These are phyloP conservation scores for Hepatocystis sp. DNA, from an alignment of 169 alveolate genomes.

Conservation along the genomic window DNA sequence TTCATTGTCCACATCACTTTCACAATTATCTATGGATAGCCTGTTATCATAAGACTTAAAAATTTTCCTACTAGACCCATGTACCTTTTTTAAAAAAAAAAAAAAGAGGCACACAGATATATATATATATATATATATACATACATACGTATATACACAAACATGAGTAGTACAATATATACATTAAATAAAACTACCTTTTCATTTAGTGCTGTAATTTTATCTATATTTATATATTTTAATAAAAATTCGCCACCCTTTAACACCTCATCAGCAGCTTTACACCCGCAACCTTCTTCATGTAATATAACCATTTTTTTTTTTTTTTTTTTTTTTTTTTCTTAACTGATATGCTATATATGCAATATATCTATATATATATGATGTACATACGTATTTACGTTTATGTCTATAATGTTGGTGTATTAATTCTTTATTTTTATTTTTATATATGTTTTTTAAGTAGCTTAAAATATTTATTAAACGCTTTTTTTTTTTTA, in stretches of 20 bases:
- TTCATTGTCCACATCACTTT: constrained; percentile 86
- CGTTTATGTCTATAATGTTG: too few relatives aligned
- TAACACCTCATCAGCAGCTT: constrained; percentile 79
- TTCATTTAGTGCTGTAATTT: constrained; percentile 83
- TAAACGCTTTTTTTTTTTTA: too few relatives aligned
- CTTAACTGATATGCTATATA: not conserved
- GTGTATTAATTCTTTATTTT: too few relatives aligned
- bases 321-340: not conserved
- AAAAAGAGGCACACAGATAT: not conserved
- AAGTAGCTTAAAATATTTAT: too few relatives aligned
- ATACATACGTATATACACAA: not conserved
- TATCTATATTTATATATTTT: constrained; percentile 79
- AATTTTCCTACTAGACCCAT: constrained; percentile 81
- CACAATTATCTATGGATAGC: constrained; percentile 77
- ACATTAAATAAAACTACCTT: constrained; percentile 34
- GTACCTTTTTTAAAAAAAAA: constrained; percentile 10
- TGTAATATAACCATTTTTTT: constrained; percentile 84
- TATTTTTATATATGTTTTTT: too few relatives aligned
- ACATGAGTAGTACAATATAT: not conserved
- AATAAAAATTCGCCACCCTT: constrained; percentile 82
- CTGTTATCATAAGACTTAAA: constrained; percentile 81
- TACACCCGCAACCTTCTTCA: constrained; percentile 86
- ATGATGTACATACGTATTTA: too few relatives aligned
- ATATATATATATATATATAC: not conserved
- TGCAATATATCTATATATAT: not conserved